These are phyloP conservation scores for Cladosporium sp. DNA, from an alignment of 2,329 filamentous ascomycete genomes.

Conservation along the genomic window DNA sequence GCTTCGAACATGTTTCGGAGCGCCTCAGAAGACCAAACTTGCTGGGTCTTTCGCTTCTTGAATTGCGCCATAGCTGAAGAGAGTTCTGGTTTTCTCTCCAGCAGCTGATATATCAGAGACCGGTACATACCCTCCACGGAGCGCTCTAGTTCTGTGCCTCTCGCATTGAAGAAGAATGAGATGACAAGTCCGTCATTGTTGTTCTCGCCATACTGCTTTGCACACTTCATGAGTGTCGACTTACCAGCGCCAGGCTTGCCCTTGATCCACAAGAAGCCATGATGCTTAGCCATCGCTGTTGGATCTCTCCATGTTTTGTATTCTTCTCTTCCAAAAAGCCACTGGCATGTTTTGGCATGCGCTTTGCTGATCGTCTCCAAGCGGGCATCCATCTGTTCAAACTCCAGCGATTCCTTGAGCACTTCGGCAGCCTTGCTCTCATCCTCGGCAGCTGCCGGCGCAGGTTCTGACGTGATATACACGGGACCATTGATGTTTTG, in stretches of 20 bases:
- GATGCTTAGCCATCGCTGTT: background rate
- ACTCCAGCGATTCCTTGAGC: slow-evolving; percentile 26
- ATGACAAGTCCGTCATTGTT: slow-evolving; percentile 24
- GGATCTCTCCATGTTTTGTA: slow-evolving; percentile 39
- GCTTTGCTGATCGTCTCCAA: slow-evolving; percentile 35
- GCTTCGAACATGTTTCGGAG: background rate
- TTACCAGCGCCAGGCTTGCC: slow-evolving; percentile 38
- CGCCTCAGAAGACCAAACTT: background rate
- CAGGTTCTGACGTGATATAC: too few species aligned
- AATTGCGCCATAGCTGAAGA: slow-evolving; percentile 44
- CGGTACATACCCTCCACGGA: slow-evolving; percentile 48
- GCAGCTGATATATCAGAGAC: slow-evolving; percentile 43
- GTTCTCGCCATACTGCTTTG: background rate
- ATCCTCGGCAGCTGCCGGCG: too few species aligned
- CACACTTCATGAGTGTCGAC: slow-evolving; percentile 39
- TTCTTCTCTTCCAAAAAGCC: slow-evolving; percentile 35
- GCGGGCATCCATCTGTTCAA: slow-evolving; percentile 31
- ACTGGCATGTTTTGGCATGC: slow-evolving; percentile 39
- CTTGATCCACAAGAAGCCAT: slow-evolving; percentile 38
- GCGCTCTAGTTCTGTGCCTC: slow-evolving; percentile 43
- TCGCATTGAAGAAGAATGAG: slow-evolving; percentile 50
- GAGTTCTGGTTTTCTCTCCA: background rate
- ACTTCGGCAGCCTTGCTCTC: background rate
- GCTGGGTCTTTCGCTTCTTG: slow-evolving; percentile 13
- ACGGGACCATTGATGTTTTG: too few species aligned